Conservation (phyloP, 2,329 filamentous ascomycete species). For the Penicillium sp. region DNA sequence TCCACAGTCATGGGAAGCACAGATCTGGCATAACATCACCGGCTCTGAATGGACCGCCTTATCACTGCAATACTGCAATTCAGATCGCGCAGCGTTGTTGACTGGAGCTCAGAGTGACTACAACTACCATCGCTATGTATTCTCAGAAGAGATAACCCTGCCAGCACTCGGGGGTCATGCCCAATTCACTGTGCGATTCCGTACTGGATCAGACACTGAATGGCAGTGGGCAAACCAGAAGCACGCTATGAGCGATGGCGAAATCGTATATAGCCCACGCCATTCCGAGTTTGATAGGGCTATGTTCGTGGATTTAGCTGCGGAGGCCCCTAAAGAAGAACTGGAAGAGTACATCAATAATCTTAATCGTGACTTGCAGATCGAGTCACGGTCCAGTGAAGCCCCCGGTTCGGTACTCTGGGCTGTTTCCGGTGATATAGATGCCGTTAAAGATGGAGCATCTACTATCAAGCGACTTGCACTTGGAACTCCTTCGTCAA, state of each 20-base stretch:
- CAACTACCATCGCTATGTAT: conserved; percentile 37
- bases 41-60: conserved; percentile 60
- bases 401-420: conserved; percentile 43
- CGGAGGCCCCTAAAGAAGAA: conserved; percentile 14
- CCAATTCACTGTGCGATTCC: conserved; percentile 47
- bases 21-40: conserved; percentile 69
- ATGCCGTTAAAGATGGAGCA: conserved; percentile 52
- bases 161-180: conserved; percentile 31
- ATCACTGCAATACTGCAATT: conserved; percentile 48
- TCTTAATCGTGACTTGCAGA: conserved; percentile 34
- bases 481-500: conserved; percentile 64
- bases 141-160: conserved; percentile 31
- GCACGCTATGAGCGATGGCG: conserved; percentile 41
- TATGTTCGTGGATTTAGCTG: conserved; percentile 9
- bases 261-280: conserved; percentile 41
- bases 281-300: conserved; percentile 8
- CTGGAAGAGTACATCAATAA: conserved; percentile 37
- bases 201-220: conserved; percentile 34
- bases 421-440: conserved; percentile 57
- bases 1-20: conserved; percentile 66
- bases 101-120: conserved; percentile 22
- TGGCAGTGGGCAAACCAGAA: conserved; percentile 50
- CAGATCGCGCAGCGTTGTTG: conserved; percentile 30
- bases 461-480: conserved; percentile 58
- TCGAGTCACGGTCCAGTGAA: conserved; percentile 41